These are phyloP conservation scores for Microglena sp. DNA, from an alignment of 139 green algal genomes.

Conservation along the genomic window DNA sequence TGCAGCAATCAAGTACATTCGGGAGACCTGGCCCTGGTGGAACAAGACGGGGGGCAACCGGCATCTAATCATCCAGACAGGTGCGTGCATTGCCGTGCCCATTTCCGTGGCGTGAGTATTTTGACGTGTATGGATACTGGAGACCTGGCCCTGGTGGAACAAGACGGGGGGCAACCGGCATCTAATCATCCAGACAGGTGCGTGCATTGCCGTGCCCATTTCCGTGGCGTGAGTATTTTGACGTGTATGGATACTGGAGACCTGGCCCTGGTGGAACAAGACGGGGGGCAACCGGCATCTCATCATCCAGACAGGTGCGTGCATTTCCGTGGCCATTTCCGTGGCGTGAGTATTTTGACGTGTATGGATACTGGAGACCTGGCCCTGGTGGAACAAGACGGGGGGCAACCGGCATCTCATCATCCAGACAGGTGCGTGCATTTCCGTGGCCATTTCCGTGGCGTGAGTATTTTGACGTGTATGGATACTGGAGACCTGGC, in stretches of 20 bases:
- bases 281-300: slow-evolving; percentile 14
- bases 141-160: slow-evolving; percentile 32
- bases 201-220: no score
- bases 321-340: no score
- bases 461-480: no score
- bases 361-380: slow-evolving; percentile 13
- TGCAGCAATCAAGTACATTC: slow-evolving; percentile 17
- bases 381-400: slow-evolving; percentile 28
- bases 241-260: slow-evolving; percentile 6
- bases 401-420: slow-evolving; percentile 18
- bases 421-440: slow-evolving; percentile 15
- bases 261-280: slow-evolving; percentile 32
- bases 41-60: slow-evolving; percentile 7
- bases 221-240: no score
- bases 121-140: no score
- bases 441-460: no score
- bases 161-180: slow-evolving; percentile 8
- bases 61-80: slow-evolving; percentile 21
- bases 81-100: slow-evolving; percentile 1
- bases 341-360: no score
- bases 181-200: slow-evolving; percentile 20
- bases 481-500: no score
- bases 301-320: slow-evolving; percentile 17
- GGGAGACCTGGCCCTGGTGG: slow-evolving; percentile 27
- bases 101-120: no score